Evolutionary conservation across 306 rosid species (phyloP).

Genomic region (Bauhinia variegata): DNA sequence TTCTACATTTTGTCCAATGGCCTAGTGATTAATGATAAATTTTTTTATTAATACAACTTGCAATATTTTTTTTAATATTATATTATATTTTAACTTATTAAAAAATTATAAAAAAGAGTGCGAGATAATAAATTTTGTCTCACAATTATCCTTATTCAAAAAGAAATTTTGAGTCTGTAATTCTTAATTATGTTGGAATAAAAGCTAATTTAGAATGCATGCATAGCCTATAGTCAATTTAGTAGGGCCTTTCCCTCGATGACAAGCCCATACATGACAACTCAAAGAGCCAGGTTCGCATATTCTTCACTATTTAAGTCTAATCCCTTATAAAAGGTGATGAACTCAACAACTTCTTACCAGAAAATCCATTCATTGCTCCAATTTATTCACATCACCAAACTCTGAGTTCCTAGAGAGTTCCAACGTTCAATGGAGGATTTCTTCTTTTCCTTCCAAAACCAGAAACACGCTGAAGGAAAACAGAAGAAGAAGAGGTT

Average conservation of each 20-base stretch:
- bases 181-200: not conserved
- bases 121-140: too few relatives aligned
- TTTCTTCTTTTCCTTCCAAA: too few relatives aligned
- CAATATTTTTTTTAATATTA: too few relatives aligned
- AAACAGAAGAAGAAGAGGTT: constrained; percentile 20
- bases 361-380: not conserved
- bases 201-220: not conserved
- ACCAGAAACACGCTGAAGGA: constrained; percentile 19
- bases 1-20: too few relatives aligned
- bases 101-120: too few relatives aligned
- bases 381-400: not conserved
- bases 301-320: constrained; percentile 6
- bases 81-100: too few relatives aligned
- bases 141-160: too few relatives aligned
- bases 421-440: too few relatives aligned
- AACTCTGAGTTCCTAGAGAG: too few relatives aligned
- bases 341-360: not conserved
- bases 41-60: too few relatives aligned
- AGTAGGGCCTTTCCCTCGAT: constrained; percentile 21
- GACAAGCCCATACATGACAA: constrained; percentile 29
- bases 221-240: not conserved
- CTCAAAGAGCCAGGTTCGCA: constrained; percentile 9
- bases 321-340: not conserved
- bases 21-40: too few relatives aligned
- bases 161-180: too few relatives aligned